phyloP scores from a whole-genome alignment of 164 flowering plant species.

The Nelumbo lutea region DNA sequence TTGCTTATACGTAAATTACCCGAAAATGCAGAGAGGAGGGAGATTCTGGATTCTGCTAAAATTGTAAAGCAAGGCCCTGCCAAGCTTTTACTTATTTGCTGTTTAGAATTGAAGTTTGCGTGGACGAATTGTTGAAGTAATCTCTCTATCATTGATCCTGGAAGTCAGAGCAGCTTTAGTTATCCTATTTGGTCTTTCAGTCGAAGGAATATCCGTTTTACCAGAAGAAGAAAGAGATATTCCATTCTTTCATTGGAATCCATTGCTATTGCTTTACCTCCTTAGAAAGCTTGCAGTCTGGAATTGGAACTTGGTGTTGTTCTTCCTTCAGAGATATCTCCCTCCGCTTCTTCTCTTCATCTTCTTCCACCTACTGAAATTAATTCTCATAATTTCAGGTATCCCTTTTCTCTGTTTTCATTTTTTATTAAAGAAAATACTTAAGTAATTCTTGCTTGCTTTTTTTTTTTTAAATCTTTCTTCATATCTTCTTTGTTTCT shows the following conservation, averaged over 20 bases:
- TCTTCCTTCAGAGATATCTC: no score
- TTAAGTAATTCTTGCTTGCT: no score
- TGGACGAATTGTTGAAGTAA: neutral
- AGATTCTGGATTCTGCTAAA: neutral
- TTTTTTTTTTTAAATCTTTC: no score
- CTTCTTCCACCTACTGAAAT: neutral
- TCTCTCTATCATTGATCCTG: neutral
- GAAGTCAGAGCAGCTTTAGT: neutral
- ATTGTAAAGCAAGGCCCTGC: neutral
- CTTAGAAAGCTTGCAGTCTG: conserved; percentile 1
- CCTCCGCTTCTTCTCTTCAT: no score
- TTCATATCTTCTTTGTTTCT: neutral
- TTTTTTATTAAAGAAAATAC: no score
- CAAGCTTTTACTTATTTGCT: neutral
- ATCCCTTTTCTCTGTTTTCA: no score
- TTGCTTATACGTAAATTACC: neutral
- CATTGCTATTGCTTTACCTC: conserved; percentile 7
- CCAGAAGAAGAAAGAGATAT: no score
- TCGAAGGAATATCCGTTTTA: no score
- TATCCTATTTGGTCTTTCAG: no score
- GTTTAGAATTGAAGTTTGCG: neutral
- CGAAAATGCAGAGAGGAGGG: neutral
- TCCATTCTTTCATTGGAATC: neutral
- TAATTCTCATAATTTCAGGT: no score
- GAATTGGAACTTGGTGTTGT: no score